phyloP scores from a whole-genome alignment of 768 basidiomycete species.

The Ramaria sp. region DNA sequence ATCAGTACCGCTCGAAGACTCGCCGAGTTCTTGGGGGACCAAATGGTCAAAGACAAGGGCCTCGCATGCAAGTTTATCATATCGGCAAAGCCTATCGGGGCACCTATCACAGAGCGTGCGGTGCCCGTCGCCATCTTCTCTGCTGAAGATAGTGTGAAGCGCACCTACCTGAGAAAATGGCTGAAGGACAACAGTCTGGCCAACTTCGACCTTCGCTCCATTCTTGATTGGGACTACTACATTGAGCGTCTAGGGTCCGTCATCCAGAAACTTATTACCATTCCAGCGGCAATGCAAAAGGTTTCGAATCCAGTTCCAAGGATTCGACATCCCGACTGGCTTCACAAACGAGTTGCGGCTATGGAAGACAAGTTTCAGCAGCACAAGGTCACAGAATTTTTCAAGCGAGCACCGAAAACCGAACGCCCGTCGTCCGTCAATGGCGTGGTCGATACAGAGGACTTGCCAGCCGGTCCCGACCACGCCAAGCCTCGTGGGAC shows the following conservation, averaged over 20 bases:
- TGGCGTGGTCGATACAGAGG: slow-evolving; percentile 51
- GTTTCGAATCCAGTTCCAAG: slow-evolving; percentile 94
- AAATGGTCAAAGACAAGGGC: slow-evolving; percentile 99
- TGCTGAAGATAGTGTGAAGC: slow-evolving; percentile 85
- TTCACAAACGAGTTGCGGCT: slow-evolving; percentile 81
- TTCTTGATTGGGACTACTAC: slow-evolving; percentile 98
- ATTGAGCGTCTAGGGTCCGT: slow-evolving; percentile 96
- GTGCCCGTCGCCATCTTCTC: slow-evolving; percentile 97
- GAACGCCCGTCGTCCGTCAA: slow-evolving; percentile 17
- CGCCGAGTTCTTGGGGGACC: slow-evolving; percentile 93
- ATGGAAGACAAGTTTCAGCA: slow-evolving; percentile 96
- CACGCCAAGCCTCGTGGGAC: too few species aligned
- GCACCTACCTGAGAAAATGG: slow-evolving; percentile 89
- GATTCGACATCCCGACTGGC: slow-evolving; percentile 95
- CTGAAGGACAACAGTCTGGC: slow-evolving; percentile 83
- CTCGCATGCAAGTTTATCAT: slow-evolving; percentile 99
- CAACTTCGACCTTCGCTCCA: slow-evolving; percentile 85
- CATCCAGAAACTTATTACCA: slow-evolving; percentile 97
- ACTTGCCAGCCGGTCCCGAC: slow-evolving; percentile 40
- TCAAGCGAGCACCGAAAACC: slow-evolving; percentile 34
- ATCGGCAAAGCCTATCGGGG: slow-evolving; percentile 83
- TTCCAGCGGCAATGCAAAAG: slow-evolving; percentile 97
- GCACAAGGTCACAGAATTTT: slow-evolving; percentile 95
- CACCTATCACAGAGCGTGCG: slow-evolving; percentile 94
- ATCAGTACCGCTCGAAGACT: slow-evolving; percentile 93